Evolutionary conservation across 345 rosid genomes (phyloP).

Genomic region (Salix brachista): DNA sequence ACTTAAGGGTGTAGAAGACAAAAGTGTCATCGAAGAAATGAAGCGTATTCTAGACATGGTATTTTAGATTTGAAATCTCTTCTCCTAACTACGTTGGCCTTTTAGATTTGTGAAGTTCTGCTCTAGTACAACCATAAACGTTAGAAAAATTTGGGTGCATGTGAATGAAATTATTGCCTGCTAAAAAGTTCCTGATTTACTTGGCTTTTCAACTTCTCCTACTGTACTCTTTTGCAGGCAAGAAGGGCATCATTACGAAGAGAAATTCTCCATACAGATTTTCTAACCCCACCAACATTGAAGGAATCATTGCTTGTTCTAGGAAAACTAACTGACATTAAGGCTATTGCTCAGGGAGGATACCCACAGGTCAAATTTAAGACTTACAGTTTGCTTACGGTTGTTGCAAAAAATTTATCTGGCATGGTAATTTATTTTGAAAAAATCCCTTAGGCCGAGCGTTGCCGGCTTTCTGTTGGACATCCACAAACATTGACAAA

Average conservation of each 20-base stretch:
- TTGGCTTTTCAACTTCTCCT: neutral
- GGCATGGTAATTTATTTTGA: constrained; percentile 4
- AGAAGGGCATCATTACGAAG: constrained; percentile 62
- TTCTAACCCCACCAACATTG: constrained; percentile 78
- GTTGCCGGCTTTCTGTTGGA: constrained; percentile 82
- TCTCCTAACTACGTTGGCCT: neutral
- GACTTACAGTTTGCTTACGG: neutral
- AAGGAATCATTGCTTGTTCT: constrained; percentile 60
- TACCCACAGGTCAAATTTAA: constrained; percentile 66
- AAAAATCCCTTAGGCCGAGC: constrained; percentile 65
- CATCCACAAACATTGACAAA: constrained; percentile 52
- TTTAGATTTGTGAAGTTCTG: neutral
- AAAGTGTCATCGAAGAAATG: constrained; percentile 55
- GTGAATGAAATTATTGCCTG: neutral
- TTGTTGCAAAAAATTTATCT: neutral
- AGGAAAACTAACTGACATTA: constrained; percentile 63
- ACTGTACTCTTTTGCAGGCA: constrained; percentile 37
- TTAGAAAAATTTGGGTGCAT: neutral
- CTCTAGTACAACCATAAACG: neutral
- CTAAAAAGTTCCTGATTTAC: neutral
- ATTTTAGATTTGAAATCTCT: neutral
- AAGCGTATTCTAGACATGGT: constrained; percentile 79
- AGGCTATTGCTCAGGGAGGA: constrained; percentile 74
- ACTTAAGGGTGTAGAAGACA: constrained; percentile 59
- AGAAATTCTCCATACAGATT: constrained; percentile 68